phyloP scores from a whole-genome alignment of 2,329 filamentous ascomycete genomes.

The Metarhizium robertsii region DNA sequence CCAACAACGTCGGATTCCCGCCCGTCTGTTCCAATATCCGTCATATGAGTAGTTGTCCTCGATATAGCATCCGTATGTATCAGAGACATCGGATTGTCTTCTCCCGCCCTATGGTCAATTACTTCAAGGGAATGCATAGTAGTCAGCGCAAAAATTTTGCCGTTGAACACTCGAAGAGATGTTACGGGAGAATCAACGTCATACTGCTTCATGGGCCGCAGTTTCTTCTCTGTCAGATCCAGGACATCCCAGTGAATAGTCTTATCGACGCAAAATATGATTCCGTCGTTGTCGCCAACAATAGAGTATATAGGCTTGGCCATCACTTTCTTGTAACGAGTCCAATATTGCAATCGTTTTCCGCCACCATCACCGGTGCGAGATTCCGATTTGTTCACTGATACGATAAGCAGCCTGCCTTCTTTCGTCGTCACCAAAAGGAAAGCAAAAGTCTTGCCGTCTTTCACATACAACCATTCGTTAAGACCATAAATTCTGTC shows the following conservation, averaged over 20 bases:
- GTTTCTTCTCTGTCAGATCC: constrained; percentile 39
- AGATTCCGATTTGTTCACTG: constrained; percentile 25
- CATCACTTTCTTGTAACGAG: constrained; percentile 37
- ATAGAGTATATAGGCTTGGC: constrained; percentile 45
- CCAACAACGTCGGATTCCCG: constrained; percentile 13
- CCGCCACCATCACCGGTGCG: constrained; percentile 8
- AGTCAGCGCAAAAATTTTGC: constrained; percentile 43
- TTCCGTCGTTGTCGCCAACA: constrained; percentile 41
- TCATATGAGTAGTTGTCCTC: constrained; percentile 34
- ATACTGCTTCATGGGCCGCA: constrained; percentile 36
- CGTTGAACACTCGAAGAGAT: constrained; percentile 35
- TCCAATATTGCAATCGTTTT: constrained; percentile 38
- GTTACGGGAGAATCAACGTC: constrained; percentile 44
- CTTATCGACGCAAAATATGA: constrained; percentile 47
- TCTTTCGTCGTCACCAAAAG: constrained; percentile 49
- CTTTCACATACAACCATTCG: constrained; percentile 54
- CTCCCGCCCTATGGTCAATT: constrained; percentile 36
- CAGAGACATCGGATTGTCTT: constrained; percentile 25
- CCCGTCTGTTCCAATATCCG: constrained; percentile 29
- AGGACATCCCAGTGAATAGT: constrained; percentile 48
- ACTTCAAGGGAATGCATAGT: constrained; percentile 45
- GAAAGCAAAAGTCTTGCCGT: constrained; percentile 50
- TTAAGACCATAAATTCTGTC: constrained; percentile 52
- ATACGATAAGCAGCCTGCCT: constrained; percentile 48
- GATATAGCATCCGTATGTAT: constrained; percentile 37